phyloP scores from a whole-genome alignment of 2,329 filamentous ascomycete species.

The Tricladium varicosporioides region DNA sequence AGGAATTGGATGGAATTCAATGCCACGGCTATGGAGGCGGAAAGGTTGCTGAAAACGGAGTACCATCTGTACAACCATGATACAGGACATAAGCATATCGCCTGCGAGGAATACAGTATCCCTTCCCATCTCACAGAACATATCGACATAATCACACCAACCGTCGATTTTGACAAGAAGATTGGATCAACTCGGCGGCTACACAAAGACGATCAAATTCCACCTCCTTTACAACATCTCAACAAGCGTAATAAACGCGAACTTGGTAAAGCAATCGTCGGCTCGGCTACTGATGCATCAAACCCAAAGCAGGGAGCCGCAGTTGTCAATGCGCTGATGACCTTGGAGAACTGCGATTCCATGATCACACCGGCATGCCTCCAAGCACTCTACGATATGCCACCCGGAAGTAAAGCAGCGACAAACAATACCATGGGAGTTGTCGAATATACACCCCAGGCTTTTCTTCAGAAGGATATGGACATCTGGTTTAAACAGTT shows the following conservation, averaged over 20 bases:
- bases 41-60: conserved; percentile 51
- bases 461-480: conserved; percentile 50
- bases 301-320: conserved; percentile 28
- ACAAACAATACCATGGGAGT: conserved; percentile 51
- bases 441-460: conserved; percentile 53
- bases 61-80: conserved; percentile 54
- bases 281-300: conserved; percentile 27
- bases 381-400: conserved; percentile 48
- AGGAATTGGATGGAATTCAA: conserved; percentile 33
- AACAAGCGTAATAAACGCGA: conserved; percentile 14
- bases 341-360: conserved; percentile 43
- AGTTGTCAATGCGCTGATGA: conserved; percentile 26
- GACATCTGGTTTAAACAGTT: conserved; percentile 48
- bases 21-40: conserved; percentile 39
- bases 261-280: conserved; percentile 26
- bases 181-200: conserved; percentile 14
- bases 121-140: conserved; percentile 30
- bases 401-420: conserved; percentile 37
- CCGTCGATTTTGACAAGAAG: conserved; percentile 33
- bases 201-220: conserved; percentile 40
- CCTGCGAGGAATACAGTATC: conserved; percentile 33
- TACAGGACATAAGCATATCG: conserved; percentile 39
- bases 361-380: conserved; percentile 58
- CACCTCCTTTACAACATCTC: conserved; percentile 25
- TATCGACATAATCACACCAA: conserved; percentile 34